These are phyloP conservation scores for Coffea humblotiana DNA, from an alignment of 305 asterid genomes.

Conservation along the genomic window DNA sequence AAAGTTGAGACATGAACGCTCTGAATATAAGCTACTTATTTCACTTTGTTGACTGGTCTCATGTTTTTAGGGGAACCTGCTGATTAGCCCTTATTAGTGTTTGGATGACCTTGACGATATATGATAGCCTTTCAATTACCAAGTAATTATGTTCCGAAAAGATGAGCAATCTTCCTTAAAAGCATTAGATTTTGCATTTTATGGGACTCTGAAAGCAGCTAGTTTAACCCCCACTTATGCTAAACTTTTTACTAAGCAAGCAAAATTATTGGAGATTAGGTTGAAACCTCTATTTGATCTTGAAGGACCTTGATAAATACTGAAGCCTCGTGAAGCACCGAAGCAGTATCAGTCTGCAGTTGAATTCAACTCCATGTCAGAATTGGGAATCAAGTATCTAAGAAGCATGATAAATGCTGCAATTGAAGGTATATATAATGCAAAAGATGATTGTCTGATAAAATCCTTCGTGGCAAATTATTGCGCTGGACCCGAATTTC, in stretches of 20 bases:
- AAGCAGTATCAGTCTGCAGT: slow-evolving; percentile 60
- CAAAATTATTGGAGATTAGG: background rate
- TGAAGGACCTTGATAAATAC: slow-evolving; percentile 48
- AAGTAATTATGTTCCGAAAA: background rate
- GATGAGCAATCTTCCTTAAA: background rate
- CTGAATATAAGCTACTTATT: background rate
- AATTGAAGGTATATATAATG: background rate
- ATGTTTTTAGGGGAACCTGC: background rate
- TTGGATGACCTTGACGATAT: background rate
- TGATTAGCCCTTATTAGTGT: background rate
- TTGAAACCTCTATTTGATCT: slow-evolving; percentile 47
- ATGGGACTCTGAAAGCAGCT: background rate
- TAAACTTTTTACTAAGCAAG: background rate
- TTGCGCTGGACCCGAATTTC: background rate
- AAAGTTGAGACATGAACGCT: background rate
- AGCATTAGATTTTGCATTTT: background rate
- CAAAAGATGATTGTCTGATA: background rate
- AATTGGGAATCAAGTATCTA: background rate
- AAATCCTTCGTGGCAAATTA: background rate
- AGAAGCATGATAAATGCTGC: background rate
- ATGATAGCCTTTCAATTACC: background rate
- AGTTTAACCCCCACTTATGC: background rate
- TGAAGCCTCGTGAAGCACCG: slow-evolving; percentile 61
- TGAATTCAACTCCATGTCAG: background rate
- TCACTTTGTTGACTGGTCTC: background rate